Conservation (phyloP, 2,329 filamentous ascomycete genomes). For the Pseudocercospora musae region DNA sequence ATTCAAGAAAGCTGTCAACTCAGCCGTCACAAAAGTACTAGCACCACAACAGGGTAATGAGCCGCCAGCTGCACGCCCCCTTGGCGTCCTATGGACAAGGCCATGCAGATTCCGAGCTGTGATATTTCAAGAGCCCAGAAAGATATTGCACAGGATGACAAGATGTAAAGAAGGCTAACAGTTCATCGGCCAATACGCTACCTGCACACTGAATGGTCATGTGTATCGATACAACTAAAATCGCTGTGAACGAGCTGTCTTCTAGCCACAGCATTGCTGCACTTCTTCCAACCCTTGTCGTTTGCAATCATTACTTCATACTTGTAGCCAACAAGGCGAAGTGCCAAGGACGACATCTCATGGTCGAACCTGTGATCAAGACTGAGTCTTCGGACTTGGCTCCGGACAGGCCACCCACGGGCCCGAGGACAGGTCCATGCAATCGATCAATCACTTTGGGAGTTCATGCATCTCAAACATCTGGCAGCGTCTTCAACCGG, state of each 20-base stretch:
- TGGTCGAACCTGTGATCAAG: not conserved
- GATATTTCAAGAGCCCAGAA: not conserved
- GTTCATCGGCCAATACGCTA: not conserved
- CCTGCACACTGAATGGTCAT: not conserved
- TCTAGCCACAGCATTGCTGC: no score
- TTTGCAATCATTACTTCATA: not conserved
- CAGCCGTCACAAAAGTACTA: not conserved
- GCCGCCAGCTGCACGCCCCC: not conserved
- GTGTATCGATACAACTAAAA: not conserved
- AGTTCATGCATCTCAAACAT: not conserved
- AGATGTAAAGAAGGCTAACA: not conserved
- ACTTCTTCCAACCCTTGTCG: not conserved
- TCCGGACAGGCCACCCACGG: not conserved
- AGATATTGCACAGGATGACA: not conserved
- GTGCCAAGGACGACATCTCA: not conserved
- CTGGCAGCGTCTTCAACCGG: not conserved
- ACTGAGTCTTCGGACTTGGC: not conserved
- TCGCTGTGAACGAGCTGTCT: not conserved
- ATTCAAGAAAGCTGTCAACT: not conserved
- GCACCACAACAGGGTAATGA: not conserved
- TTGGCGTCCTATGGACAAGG: not conserved
- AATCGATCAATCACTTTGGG: not conserved
- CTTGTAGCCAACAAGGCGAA: not conserved
- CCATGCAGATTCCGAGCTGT: not conserved
- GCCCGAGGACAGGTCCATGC: not conserved